Conservation (phyloP, 139 green algal genomes). For the Parachlorella kessleri region DNA sequence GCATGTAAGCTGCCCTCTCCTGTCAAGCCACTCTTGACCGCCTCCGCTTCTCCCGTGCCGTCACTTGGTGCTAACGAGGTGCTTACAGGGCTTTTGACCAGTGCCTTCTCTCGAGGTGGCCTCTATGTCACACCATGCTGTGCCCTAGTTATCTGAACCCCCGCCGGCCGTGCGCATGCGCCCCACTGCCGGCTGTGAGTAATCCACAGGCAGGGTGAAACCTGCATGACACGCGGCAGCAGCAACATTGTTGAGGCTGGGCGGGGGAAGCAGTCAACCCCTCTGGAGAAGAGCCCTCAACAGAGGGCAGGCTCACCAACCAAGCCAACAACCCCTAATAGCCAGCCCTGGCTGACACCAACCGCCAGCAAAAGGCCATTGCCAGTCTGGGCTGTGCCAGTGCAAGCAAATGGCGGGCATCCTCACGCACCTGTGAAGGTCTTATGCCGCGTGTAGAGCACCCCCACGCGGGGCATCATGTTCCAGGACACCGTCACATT, state of each 20-base stretch:
- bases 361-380: no score
- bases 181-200: conserved; percentile 7
- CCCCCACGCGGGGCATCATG: conserved; percentile 82
- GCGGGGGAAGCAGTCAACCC: no score
- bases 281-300: no score
- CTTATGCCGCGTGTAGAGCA: conserved; percentile 7
- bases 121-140: no score
- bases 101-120: no score
- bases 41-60: background rate
- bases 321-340: no score
- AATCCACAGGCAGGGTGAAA: conserved; percentile 22
- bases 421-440: conserved; percentile 20
- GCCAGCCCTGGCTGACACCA: no score
- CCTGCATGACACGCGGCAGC: background rate
- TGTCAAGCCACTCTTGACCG: background rate
- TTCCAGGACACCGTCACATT: conserved; percentile 85
- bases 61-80: background rate
- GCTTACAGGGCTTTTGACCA: background rate
- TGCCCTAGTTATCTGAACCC: background rate
- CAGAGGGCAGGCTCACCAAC: no score
- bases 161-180: background rate
- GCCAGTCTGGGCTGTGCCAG: no score
- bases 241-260: background rate
- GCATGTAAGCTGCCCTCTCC: background rate
- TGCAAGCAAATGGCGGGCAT: background rate